Conservation (phyloP, 2,329 filamentous ascomycete species). For the Zasmidium citrigriseum region DNA sequence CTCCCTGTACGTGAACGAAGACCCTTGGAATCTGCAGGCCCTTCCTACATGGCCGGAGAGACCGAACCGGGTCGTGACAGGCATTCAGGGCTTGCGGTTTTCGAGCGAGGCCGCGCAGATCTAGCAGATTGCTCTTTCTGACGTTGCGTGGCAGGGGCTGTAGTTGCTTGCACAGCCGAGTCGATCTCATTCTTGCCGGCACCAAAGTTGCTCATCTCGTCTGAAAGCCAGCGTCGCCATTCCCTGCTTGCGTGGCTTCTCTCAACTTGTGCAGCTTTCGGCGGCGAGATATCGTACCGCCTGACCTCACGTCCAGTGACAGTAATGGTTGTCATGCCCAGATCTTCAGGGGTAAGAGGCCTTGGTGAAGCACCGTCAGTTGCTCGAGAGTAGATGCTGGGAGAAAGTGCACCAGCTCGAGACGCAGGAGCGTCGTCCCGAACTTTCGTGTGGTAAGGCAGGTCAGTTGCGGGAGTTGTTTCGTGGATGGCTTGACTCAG, state of each 20-base stretch:
- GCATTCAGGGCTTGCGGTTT: background rate
- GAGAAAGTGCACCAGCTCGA: conserved; percentile 34
- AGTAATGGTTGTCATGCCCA: conserved; percentile 43
- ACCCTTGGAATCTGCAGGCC: conserved; percentile 5
- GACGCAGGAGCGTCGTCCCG: background rate
- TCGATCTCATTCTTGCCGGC: background rate
- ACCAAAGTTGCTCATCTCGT: conserved; percentile 42
- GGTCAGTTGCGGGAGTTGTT: conserved; percentile 16
- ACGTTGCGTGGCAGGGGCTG: background rate
- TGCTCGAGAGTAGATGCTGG: conserved; percentile 50
- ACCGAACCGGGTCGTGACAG: conserved; percentile 13
- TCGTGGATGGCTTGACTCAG: conserved; percentile 18
- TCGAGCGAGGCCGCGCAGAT: background rate
- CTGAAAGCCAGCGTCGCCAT: conserved; percentile 50
- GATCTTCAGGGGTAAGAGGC: conserved; percentile 26
- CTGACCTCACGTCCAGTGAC: conserved; percentile 47
- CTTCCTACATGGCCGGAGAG: conserved; percentile 17
- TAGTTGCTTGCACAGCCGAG: background rate
- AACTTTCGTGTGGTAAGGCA: conserved; percentile 23
- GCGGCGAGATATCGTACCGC: conserved; percentile 41
- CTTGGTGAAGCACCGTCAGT: conserved; percentile 41
- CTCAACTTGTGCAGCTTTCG: conserved; percentile 17
- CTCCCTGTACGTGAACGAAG: conserved; percentile 15
- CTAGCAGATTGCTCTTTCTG: background rate
- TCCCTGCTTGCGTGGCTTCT: conserved; percentile 41